phyloP scores from a whole-genome alignment of 2,329 filamentous ascomycete species.

The Cytospora paraplurivora region DNA sequence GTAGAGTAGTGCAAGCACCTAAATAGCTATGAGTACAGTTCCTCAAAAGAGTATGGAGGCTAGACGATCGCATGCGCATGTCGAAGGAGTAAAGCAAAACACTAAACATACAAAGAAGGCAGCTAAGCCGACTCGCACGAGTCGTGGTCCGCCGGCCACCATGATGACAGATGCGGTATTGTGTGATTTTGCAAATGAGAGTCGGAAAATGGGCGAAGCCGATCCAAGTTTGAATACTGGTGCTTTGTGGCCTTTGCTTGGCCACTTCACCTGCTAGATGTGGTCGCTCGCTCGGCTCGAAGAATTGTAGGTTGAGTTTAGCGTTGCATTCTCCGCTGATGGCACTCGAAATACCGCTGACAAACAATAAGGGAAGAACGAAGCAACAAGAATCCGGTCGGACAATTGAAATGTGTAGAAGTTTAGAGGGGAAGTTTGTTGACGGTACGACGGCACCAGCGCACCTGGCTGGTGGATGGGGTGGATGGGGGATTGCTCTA shows the following conservation, averaged over 20 bases:
- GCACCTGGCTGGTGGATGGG: neutral
- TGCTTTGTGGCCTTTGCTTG: slow-evolving; percentile 18
- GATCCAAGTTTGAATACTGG: slow-evolving; percentile 17
- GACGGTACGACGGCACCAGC: neutral
- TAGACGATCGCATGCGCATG: slow-evolving; percentile 29
- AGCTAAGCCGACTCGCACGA: slow-evolving; percentile 76
- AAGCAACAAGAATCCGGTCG: neutral
- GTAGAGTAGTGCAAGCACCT: slow-evolving; percentile 75
- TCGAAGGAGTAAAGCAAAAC: slow-evolving; percentile 12
- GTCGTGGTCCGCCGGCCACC: slow-evolving; percentile 72
- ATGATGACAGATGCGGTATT: slow-evolving; percentile 41
- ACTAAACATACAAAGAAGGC: slow-evolving; percentile 73
- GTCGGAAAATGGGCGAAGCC: slow-evolving; percentile 11
- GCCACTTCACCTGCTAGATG: slow-evolving; percentile 13
- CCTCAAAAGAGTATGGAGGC: slow-evolving; percentile 24
- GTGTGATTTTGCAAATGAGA: slow-evolving; percentile 13
- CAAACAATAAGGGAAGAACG: neutral
- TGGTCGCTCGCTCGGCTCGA: slow-evolving; percentile 17
- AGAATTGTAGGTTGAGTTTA: slow-evolving; percentile 6
- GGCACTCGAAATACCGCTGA: neutral
- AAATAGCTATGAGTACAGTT: slow-evolving; percentile 28
- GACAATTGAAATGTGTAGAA: slow-evolving; percentile 4
- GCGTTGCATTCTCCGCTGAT: slow-evolving; percentile 13
- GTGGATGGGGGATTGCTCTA: slow-evolving; percentile 3
- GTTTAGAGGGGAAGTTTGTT: neutral